Evolutionary conservation across 495 filamentous ascomycete genomes (phyloP).

Genomic region (Xylaria grammica): DNA sequence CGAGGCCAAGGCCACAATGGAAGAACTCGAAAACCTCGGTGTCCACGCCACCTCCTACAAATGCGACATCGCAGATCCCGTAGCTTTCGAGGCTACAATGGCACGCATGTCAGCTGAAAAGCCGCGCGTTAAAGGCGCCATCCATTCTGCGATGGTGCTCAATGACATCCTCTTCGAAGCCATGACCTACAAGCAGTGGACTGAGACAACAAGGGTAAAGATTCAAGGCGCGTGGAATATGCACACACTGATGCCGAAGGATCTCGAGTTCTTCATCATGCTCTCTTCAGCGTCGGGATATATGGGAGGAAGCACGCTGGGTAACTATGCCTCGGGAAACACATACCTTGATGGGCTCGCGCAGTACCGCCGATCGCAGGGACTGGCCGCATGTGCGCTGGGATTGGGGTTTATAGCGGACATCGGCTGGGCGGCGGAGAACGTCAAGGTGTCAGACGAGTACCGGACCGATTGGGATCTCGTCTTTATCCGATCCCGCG

Average conservation of each 20-base stretch:
- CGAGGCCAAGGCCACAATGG: not conserved
- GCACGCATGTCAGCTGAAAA: conserved; percentile 16
- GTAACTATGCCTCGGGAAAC: conserved; percentile 53
- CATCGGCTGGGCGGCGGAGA: conserved; percentile 34
- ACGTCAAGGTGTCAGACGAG: not conserved
- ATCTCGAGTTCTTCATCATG: conserved; percentile 59
- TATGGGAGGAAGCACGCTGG: conserved; percentile 48
- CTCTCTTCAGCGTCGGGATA: conserved; percentile 56
- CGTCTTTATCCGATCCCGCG: too few relatives aligned
- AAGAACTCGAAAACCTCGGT: not conserved
- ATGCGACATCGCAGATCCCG: not conserved
- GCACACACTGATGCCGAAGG: conserved; percentile 39
- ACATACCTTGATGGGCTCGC: conserved; percentile 44
- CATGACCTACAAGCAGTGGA: conserved; percentile 49
- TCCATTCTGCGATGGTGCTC: conserved; percentile 45
- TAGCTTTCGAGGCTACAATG: not conserved
- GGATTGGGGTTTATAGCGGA: conserved; percentile 52
- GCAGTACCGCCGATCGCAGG: conserved; percentile 32
- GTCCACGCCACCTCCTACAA: not conserved
- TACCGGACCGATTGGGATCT: not conserved
- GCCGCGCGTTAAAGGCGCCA: conserved; percentile 53
- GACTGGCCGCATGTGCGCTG: conserved; percentile 47
- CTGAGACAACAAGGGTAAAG: conserved; percentile 45
- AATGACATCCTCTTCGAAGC: conserved; percentile 54
- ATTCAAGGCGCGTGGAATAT: conserved; percentile 56